Base-by-base conservation (phyloP, 371 early-diverging fungal species). In the Syncephalastrum racemosum region DNA sequence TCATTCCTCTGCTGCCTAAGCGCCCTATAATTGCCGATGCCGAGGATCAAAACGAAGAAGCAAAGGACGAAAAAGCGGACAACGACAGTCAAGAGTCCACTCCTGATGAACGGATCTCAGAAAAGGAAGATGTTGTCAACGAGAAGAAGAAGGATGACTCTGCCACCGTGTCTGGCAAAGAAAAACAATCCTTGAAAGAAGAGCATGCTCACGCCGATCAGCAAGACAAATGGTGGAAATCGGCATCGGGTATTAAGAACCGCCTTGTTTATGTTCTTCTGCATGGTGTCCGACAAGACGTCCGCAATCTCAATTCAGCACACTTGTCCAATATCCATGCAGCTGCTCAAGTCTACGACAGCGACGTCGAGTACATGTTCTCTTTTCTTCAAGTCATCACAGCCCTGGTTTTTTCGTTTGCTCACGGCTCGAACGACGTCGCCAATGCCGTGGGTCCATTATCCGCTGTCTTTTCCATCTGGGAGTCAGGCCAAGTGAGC, bases 391-490 rank as follows among this genome's bases (percentile, higher is more conserved):
- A 94, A 70, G 81, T 94, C 64, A 66, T 90, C 46, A 91, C 62
- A 16, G 62, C 62, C 41, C 51, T 62, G n/a, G 53, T 56, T 14
- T 53, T 57, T 25, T 56, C 62, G 4, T 56, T 62, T 56, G 62
- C 56, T 22, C 55, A 50, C 56, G 53, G 50, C 49, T 56, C 62
- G 46, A 56, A 55, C 31, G 62, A 94, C 69, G 91, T 94, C 8
- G 85, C 93, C 53, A 94, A 94, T 60, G 92, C 92, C 27, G 81
- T 92, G 45, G 94, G 95, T 13, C 94, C 95, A 4, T 61, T 92
- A 27, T 59, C 71, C 16, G 52, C 71, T 41, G 87, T 94, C 47
- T 91, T 77, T 66, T 78, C 80, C 49, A 79, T 90, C 53, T 93
- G 90, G 90, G 53, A 67, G 46, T 71, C 70, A 8, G 91, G 75